Evolutionary conservation across 139 green algal genomes (phyloP).

Genomic region (Chlamydomonas eustigma): DNA sequence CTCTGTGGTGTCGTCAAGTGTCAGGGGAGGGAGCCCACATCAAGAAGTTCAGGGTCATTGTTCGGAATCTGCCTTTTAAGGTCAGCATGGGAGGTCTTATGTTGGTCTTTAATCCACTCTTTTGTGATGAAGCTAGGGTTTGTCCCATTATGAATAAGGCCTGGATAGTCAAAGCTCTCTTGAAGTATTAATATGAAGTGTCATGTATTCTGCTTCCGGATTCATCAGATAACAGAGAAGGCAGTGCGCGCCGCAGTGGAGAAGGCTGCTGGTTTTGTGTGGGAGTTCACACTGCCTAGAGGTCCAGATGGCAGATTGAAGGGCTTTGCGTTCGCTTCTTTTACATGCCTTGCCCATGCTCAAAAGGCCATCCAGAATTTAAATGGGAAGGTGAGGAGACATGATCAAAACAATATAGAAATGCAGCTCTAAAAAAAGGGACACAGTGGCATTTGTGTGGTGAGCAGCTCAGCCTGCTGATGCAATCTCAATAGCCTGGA

Average conservation of each 20-base stretch:
- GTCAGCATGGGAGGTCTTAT: conserved; percentile 33
- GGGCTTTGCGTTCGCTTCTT: conserved; percentile 90
- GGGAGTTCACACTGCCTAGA: conserved; percentile 68
- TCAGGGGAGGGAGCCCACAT: conserved; percentile 77
- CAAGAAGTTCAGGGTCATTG: conserved; percentile 87
- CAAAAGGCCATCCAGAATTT: conserved; percentile 67
- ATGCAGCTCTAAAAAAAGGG: no score
- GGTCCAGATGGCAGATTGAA: conserved; percentile 47
- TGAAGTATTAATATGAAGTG: no score
- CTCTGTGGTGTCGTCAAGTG: conserved; percentile 52
- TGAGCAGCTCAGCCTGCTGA: no score
- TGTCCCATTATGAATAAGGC: no score
- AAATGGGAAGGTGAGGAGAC: conserved; percentile 67
- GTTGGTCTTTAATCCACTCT: no score
- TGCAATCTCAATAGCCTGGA: no score
- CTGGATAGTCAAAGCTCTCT: no score
- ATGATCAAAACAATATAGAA: no score
- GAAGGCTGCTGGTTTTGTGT: conserved; percentile 59
- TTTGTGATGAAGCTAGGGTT: no score
- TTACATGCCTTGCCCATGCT: conserved; percentile 67
- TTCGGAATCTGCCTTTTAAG: conserved; percentile 87
- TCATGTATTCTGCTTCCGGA: no score
- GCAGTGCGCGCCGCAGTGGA: conserved; percentile 43
- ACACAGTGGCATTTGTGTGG: no score
- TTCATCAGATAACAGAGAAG: conserved; percentile 46